Percentiles rank a stretch among this genome's conserved stretches.
Conservation (phyloP, 2,329 filamentous ascomycete species). For the Anisogramma anomala region DNA sequence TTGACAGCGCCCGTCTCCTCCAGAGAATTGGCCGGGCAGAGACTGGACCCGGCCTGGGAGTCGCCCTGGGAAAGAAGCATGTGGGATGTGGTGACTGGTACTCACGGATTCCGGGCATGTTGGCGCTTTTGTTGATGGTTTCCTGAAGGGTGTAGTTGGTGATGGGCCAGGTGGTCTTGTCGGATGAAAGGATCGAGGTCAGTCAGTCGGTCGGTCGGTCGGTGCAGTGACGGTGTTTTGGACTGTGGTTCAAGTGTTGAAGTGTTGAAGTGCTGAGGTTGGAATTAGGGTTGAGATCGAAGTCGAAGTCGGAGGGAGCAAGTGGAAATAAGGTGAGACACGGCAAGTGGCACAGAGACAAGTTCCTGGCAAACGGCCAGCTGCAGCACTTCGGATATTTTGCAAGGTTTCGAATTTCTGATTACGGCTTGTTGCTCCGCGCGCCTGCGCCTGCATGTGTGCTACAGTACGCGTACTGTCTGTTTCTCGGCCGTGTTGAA, state of each 20-base stretch:
- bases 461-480: too few relatives aligned
- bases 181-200: too few relatives aligned
- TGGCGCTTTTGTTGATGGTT: constrained; percentile 19
- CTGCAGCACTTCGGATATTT: constrained; percentile 10
- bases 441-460: too few relatives aligned
- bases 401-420: constrained; percentile 8
- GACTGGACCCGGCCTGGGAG: too few relatives aligned
- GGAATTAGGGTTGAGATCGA: too few relatives aligned
- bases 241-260: too few relatives aligned
- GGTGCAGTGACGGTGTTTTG: too few relatives aligned
- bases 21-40: background rate
- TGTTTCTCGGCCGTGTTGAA: too few relatives aligned
- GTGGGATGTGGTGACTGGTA: constrained; percentile 18
- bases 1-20: too few relatives aligned
- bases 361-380: background rate
- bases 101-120: constrained; percentile 43
- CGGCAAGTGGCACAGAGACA: constrained; percentile 7
- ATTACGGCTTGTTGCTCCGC: constrained; percentile 10
- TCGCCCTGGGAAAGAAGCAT: background rate
- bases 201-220: too few relatives aligned
- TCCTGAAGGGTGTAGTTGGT: background rate
- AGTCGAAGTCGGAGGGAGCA: background rate
- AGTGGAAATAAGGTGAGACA: background rate
- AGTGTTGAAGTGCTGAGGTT: too few relatives aligned
- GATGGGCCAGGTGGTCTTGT: background rate